Conservation (phyloP, 257 asterid species). For the Voacanga thouarsii region DNA sequence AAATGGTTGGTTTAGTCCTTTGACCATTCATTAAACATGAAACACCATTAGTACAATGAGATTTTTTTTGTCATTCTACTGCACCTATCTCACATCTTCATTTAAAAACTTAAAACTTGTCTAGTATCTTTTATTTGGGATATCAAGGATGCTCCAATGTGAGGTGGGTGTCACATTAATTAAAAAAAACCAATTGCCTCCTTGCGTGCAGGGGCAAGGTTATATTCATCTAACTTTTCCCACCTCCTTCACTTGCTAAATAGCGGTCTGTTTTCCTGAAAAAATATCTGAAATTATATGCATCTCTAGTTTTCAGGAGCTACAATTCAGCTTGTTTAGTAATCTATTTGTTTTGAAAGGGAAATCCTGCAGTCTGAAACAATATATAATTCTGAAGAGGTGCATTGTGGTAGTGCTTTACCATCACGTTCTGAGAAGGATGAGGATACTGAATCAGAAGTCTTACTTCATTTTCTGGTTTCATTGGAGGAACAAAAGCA, state of each 20-base stretch:
- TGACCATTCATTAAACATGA: background rate
- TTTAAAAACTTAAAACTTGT: background rate
- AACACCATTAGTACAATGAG: background rate
- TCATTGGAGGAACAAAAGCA: slow-evolving; percentile 64
- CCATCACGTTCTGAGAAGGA: slow-evolving; percentile 39
- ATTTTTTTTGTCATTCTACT: background rate
- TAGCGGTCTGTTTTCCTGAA: background rate
- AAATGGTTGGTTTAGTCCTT: background rate
- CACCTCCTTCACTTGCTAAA: background rate
- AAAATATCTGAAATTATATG: background rate
- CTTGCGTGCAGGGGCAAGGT: background rate
- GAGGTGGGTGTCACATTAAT: background rate
- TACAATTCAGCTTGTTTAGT: background rate
- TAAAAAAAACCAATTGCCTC: background rate
- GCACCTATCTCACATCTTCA: background rate
- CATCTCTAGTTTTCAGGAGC: background rate
- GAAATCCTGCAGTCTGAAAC: slow-evolving; percentile 65
- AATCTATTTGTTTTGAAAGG: slow-evolving; percentile 41
- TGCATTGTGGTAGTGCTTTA: slow-evolving; percentile 36
- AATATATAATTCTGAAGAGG: slow-evolving; percentile 45
- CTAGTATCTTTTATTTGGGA: background rate
- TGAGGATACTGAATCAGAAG: slow-evolving; percentile 66
- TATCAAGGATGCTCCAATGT: background rate
- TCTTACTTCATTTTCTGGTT: slow-evolving; percentile 55
- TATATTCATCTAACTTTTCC: background rate